A percentile compares a stretch with the other conserved stretches of the same genome.
Conservation (phyloP, 2,329 filamentous ascomycete genomes). For the Chaetothyriales sp. region DNA sequence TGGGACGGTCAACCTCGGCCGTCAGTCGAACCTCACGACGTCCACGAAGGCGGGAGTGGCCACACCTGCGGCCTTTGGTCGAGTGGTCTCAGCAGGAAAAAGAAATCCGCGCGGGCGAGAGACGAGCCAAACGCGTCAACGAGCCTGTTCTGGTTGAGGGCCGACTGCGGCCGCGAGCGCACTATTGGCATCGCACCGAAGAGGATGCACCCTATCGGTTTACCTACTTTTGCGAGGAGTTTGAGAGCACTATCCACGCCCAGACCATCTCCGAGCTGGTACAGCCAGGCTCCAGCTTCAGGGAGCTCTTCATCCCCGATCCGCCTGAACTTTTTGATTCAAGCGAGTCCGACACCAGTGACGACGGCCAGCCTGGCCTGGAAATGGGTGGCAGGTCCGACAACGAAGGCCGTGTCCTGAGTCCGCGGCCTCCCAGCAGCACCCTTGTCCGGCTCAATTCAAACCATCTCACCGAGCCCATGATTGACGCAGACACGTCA, state of each 20-base stretch:
- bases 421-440: slow-evolving; percentile 5
- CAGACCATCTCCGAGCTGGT: slow-evolving; percentile 87
- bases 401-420: slow-evolving; percentile 6
- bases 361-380: slow-evolving; percentile 18
- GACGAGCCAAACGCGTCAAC: slow-evolving; percentile 69
- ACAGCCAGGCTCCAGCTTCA: slow-evolving; percentile 69
- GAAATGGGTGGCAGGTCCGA: slow-evolving; percentile 48
- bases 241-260: slow-evolving; percentile 89
- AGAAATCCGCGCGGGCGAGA: slow-evolving; percentile 65
- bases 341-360: slow-evolving; percentile 49
- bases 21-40: slow-evolving; percentile 31
- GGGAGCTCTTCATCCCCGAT: slow-evolving; percentile 80
- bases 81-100: slow-evolving; percentile 88
- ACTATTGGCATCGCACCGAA: slow-evolving; percentile 70
- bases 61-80: slow-evolving; percentile 67
- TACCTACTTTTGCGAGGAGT: slow-evolving; percentile 97
- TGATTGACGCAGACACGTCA: slow-evolving; percentile 3
- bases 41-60: slow-evolving; percentile 62
- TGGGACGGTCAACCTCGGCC: slow-evolving; percentile 34
- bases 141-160: slow-evolving; percentile 89
- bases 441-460: slow-evolving; percentile 1
- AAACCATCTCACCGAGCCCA: not conserved
- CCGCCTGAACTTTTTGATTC: slow-evolving; percentile 61
- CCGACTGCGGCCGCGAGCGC: slow-evolving; percentile 57
- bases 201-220: slow-evolving; percentile 89